A percentile compares a stretch with the other conserved stretches of the same genome.
Conservation (phyloP, 495 filamentous ascomycete species). For the Aspergillus avenaceus region DNA sequence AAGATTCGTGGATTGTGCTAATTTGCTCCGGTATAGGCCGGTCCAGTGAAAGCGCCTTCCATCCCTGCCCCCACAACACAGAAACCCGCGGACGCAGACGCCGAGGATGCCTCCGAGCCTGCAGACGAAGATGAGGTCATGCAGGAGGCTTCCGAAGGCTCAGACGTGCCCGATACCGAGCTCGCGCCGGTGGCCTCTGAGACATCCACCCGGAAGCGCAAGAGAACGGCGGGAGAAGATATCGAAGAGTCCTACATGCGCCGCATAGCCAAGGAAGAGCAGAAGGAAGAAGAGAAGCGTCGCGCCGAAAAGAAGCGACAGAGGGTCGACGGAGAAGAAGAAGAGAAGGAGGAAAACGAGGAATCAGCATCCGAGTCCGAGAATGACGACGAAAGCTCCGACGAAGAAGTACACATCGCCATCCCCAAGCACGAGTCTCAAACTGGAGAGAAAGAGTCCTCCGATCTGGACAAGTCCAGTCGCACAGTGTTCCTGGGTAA, state of each 20-base stretch:
- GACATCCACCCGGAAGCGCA: constrained; percentile 65
- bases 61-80: constrained; percentile 38
- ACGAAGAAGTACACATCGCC: constrained; percentile 22
- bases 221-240: constrained; percentile 69
- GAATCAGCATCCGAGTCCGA: constrained; percentile 14
- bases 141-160: constrained; percentile 37
- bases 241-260: constrained; percentile 80
- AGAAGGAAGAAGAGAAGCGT: constrained; percentile 44
- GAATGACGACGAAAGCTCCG: constrained; percentile 15
- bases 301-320: constrained; percentile 16
- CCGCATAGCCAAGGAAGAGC: constrained; percentile 58
- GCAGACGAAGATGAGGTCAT: constrained; percentile 41
- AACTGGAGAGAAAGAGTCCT: constrained; percentile 29
- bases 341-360: constrained; percentile 16
- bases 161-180: constrained; percentile 29
- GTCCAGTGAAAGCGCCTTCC: constrained; percentile 59
- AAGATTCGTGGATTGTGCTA: constrained; percentile 3
- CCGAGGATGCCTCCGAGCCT: constrained; percentile 37
- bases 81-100: constrained; percentile 29
- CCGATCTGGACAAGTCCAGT: constrained; percentile 76
- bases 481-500: constrained; percentile 94
- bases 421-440: constrained; percentile 58
- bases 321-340: constrained; percentile 19
- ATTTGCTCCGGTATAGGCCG: constrained; percentile 47
- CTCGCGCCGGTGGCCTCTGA: constrained; percentile 32